Evolutionary conservation across 1,139 yeast genomes (phyloP), one percentile per base, ranked within the genome.

Genomic region (Hanseniaspora gamundiae): DNA sequence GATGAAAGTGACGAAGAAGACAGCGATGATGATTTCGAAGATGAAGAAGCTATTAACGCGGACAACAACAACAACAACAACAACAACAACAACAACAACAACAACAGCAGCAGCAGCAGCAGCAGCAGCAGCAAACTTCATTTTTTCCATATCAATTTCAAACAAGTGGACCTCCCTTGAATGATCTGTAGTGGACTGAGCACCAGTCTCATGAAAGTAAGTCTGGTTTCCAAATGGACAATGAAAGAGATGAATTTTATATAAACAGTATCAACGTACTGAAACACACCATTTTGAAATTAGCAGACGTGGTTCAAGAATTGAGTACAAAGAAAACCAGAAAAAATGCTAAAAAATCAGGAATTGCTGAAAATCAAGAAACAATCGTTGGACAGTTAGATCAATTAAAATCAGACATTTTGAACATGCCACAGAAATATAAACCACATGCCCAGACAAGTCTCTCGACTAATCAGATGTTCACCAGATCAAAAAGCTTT

Each of bases 1-100:
- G 67, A 59, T 1, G 67, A 61, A 1, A 69, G 60, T 0, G 69
- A 65, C 1, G 67, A 57, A 2, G 66, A 61, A 2, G 63, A 54
- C 1, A 62, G 54, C 1, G 69, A 57, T 2, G 65, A 58, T 1
- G 67, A 60, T 2, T 64, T 58, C 1, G 66, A 56, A 2, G 65
- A 57, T 1, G 61, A 57, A 1, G 59, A 56, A 2, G 64, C 54
- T 4, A 62, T 53, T 4, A 58, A 49, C 0, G 36, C 22, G 10
- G 21, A 33, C n/a, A 17, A 33, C 36, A 19, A 56, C 7, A 60
- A 55, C 10, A 52, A 58, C 31, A 59, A 56, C 7, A 60, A 55
- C 10, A 52, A 58, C 30, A 59, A 58, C 24, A n/a, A 33, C n/a
- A 17, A 33, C 36, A 19, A 56, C 7, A 60, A 55, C 10, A 52